Base-by-base conservation (phyloP, 352 stramenopile species). In the Phytophthora syringae region DNA sequence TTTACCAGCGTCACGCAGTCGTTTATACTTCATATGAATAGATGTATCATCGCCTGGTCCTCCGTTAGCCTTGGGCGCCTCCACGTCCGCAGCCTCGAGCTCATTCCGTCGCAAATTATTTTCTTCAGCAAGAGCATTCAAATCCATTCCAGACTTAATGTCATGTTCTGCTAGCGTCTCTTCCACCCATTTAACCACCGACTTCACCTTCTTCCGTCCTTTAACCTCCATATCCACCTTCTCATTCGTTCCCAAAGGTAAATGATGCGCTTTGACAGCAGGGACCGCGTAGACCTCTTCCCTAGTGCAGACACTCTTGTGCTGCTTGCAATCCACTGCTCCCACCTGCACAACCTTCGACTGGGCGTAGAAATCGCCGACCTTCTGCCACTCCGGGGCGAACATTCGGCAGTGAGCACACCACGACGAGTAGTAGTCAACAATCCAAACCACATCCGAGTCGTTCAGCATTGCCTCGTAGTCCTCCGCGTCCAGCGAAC, bases 391-490 rank as follows among this genome's bases (percentile, higher is more conserved):
- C 40, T 87, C 74, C 7, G 84, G 82, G 40, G 82, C 82, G 45
- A 93, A 90, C 39, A 85, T 64, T 39, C 81, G 76, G 67, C 82
- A 91, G 59, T 93, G 84, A 48, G 80, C 77, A 32, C 82, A 93
- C 84, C 80, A 91, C 7, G 84, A 85, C 56, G 84, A 80, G 65
- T 93, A 93, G 49, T 91, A 93, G 58, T 93, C 82, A 12, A 93
- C 76, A 36, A 90, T 25, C 80, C 82, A 91, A 22, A 89, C 80
- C 21, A 80, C 60, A 47, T 80, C 36, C 10, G 76, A 78, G 36
- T 63, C 63, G 43, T 77, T 80, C 53, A 76, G 39, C 54, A 85
- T 76, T 25, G 69, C 50, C 28, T 72, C 63, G 51, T 77, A 88
- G 44, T 50, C 61, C 24, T 64, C 64, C 42, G 64, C 58, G 25